These are phyloP conservation scores for Fusarium poae DNA, from an alignment of 2,329 filamentous ascomycete species.

Conservation along the genomic window DNA sequence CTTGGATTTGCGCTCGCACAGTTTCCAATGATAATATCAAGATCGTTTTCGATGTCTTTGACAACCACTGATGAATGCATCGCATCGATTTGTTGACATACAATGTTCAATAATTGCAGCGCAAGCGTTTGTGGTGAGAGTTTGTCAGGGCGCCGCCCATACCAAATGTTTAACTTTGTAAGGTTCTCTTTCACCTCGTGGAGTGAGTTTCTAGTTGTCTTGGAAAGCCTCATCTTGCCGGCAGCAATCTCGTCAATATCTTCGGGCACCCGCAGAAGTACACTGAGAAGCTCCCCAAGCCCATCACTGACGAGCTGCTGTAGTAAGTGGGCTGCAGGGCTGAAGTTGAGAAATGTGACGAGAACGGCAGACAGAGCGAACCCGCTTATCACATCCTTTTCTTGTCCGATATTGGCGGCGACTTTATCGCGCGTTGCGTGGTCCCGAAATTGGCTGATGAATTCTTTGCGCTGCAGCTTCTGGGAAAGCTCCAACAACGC, in stretches of 20 bases:
- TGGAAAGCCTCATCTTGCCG: slow-evolving; percentile 77
- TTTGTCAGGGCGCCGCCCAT: slow-evolving; percentile 60
- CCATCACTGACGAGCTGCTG: slow-evolving; percentile 68
- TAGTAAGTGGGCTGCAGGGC: slow-evolving; percentile 70
- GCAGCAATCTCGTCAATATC: slow-evolving; percentile 73
- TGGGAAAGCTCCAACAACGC: slow-evolving; percentile 71
- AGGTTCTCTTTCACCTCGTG: slow-evolving; percentile 66
- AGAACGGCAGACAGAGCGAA: slow-evolving; percentile 75
- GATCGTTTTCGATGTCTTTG: slow-evolving; percentile 47
- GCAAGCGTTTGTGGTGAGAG: slow-evolving; percentile 74
- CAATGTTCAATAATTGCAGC: slow-evolving; percentile 70
- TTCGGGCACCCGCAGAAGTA: slow-evolving; percentile 64
- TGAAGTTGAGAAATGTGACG: slow-evolving; percentile 70
- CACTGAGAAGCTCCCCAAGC: slow-evolving; percentile 66
- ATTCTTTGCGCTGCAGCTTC: slow-evolving; percentile 72
- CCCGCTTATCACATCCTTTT: slow-evolving; percentile 71
- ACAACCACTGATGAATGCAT: slow-evolving; percentile 49
- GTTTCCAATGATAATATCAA: slow-evolving; percentile 45
- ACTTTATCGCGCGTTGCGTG: slow-evolving; percentile 78
- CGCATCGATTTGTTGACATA: slow-evolving; percentile 50
- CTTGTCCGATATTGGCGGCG: slow-evolving; percentile 70
- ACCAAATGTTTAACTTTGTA: slow-evolving; percentile 70
- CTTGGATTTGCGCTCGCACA: slow-evolving; percentile 36
- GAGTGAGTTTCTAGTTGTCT: slow-evolving; percentile 70
- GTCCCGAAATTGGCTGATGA: slow-evolving; percentile 78